Evolutionary conservation across 225 moss, liverwort and hornwort species (phyloP).

Genomic region (Physcomitrium patens): DNA sequence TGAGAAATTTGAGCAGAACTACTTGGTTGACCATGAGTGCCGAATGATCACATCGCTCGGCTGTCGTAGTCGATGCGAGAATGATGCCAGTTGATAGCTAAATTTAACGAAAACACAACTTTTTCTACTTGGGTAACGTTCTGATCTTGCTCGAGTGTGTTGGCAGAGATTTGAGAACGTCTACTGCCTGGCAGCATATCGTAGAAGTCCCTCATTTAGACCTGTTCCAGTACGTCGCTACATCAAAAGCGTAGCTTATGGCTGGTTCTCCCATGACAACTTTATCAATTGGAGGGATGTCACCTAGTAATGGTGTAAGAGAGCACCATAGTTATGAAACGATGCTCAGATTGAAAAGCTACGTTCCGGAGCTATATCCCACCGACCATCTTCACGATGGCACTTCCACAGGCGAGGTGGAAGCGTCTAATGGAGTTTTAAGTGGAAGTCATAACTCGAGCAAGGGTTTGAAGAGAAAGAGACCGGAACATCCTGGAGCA

Average conservation of each 20-base stretch:
- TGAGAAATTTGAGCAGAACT: background rate
- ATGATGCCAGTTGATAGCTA: background rate
- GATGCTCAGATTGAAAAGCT: constrained; percentile 73
- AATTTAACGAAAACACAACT: background rate
- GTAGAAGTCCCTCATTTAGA: constrained; percentile 10
- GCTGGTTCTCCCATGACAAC: constrained; percentile 78
- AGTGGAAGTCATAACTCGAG: constrained; percentile 53
- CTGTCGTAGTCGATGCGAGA: background rate
- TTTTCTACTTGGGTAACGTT: background rate
- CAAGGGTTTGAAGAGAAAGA: constrained; percentile 84
- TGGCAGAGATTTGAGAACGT: constrained; percentile 27
- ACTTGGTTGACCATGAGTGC: background rate
- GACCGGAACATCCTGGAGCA: constrained; percentile 36
- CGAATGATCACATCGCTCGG: background rate
- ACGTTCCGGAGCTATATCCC: constrained; percentile 58
- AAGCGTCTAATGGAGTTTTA: constrained; percentile 39
- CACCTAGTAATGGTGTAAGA: constrained; percentile 35
- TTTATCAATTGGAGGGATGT: constrained; percentile 76
- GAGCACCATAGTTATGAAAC: constrained; percentile 66
- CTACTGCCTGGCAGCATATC: constrained; percentile 1
- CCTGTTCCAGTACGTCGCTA: constrained; percentile 15
- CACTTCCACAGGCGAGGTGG: constrained; percentile 23
- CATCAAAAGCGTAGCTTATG: constrained; percentile 29
- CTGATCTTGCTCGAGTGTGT: constrained; percentile 24
- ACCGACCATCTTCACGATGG: constrained; percentile 27